These are phyloP conservation scores for Lentinula guzmanii DNA, from an alignment of 768 basidiomycete genomes.

Conservation along the genomic window DNA sequence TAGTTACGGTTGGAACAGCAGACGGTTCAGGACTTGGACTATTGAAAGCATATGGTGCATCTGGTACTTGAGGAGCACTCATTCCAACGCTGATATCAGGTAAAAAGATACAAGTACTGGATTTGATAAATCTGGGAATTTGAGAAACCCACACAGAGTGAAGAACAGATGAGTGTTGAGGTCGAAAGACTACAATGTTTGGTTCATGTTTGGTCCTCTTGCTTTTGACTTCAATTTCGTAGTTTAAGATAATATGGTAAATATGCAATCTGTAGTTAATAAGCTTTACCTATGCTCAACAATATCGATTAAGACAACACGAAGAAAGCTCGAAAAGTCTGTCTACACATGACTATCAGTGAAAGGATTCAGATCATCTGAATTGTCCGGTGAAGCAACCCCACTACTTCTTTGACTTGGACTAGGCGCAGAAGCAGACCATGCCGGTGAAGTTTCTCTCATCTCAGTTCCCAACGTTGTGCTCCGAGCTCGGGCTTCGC, in stretches of 20 bases:
- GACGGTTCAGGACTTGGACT: slow-evolving; percentile 4
- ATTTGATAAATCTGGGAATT: no score
- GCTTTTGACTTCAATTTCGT: no score
- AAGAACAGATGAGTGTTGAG: no score
- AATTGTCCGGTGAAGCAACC: not conserved
- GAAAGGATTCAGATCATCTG: not conserved
- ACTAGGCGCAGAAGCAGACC: not conserved
- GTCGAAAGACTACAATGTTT: no score
- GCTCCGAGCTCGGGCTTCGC: not conserved
- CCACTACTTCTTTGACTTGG: not conserved
- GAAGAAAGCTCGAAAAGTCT: not conserved
- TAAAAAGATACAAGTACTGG: no score
- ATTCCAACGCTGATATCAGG: not conserved
- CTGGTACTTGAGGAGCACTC: not conserved
- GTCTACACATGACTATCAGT: not conserved
- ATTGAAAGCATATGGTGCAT: slow-evolving; percentile 2
- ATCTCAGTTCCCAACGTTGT: not conserved
- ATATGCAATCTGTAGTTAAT: not conserved
- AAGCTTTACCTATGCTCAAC: not conserved
- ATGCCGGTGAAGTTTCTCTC: not conserved
- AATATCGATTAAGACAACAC: no score
- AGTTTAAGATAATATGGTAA: no score
- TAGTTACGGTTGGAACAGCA: not conserved
- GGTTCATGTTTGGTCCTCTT: no score
- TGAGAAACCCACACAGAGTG: no score